Base-by-base conservation (phyloP, 2,329 filamentous ascomycete genomes). In the Dactylonectria macrodidyma region DNA sequence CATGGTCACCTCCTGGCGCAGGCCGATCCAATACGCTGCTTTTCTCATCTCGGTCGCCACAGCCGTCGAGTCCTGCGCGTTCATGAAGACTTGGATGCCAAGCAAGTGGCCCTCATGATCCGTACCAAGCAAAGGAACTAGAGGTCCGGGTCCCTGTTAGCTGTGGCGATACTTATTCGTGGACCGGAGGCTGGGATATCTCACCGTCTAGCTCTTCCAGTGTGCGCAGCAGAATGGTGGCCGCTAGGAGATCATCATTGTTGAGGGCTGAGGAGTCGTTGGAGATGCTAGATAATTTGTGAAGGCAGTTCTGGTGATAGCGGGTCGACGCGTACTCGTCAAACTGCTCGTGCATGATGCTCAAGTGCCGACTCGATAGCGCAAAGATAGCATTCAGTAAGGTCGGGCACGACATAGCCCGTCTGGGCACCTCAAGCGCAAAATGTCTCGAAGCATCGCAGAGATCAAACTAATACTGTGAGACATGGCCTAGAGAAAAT, bases 1-100 rank as follows among this genome's bases (percentile, higher is more conserved):
- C 59, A 85, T 86, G 69, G 88, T 89, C 38, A 90, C 88, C 71
- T 90, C 88, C 72, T 90, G 88, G 10, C 88, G 82, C 12, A 90
- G 79, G 0, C 87, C 88, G 26, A 89, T 84, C 85, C 79, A 90
- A 79, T 88, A 90, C 1, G 86, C 85, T 0, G 87, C 87, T 3
- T 87, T 86, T 44, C 84, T 84, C 3, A 87, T 75, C 30, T 67
- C 65, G 2, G 68, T 73, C 0, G 51, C 81, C 54, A 34, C 70
- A 75, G 61, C 77, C 80, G 54, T 77, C 57, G 79, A 78, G 57
- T 80, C 78, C 10, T 81, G 80, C 34, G 81, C 81, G 16, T 84
- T 83, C 52, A 85, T 84, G 57, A 86, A 86, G 0, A 82, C 81
- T 52, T 85, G 82, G 51, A 86, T 84, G 1, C 83, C 84, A 0